Base-by-base conservation (phyloP, 1,139 yeast genomes). In the Candida tetrigidarum region DNA sequence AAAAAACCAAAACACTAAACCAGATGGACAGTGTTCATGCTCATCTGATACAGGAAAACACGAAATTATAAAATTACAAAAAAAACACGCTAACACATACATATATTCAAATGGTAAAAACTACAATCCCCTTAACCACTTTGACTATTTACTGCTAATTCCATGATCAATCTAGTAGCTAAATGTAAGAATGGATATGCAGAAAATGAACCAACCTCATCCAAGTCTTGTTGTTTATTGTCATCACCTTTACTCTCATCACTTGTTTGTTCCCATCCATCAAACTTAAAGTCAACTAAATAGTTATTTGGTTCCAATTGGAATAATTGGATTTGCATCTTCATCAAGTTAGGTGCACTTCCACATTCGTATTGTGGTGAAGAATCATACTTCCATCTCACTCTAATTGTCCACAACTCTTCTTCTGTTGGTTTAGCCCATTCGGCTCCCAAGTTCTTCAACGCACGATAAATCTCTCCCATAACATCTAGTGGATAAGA, bases 381-480 rank as follows among this genome's bases (percentile, higher is more conserved):
- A 20, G 85, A 81, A 12, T 80, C 81, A 57, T 90, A 91, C 64
- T 80, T 85, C 98, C 98, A 93, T 56, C 98, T 80, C n/a, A 92
- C 98, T 55, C 91, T 80, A 46, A 93, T 93, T 1, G 97, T 92
- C 98, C 99, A 93, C 44, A 95, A 74, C 59, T 93, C 99, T 58
- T 87, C 93, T 58, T 88, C 96, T 0, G 92, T 83, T 9, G 97
- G 97, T 57, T 84, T 84, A 11, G 96, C 91, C 99, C 99, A 93
- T 64, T 93, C 97, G 1, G 99, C 98, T 3, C 97, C 98, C 45
- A 95, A 73, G 58, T 89, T 90, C 67, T 88, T 88, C 58, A 93
- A 75, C 0, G 99, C 99, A 37, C 97, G 78, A 66, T 95, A 93
- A 34, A 93, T 92, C 62, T 95, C 99, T 23, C 98, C 97, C 99